A percentile compares a stretch with the other conserved stretches of the same genome.
Conservation (phyloP, 2,329 filamentous ascomycete species). For the Arthrobotrys musiformis region DNA sequence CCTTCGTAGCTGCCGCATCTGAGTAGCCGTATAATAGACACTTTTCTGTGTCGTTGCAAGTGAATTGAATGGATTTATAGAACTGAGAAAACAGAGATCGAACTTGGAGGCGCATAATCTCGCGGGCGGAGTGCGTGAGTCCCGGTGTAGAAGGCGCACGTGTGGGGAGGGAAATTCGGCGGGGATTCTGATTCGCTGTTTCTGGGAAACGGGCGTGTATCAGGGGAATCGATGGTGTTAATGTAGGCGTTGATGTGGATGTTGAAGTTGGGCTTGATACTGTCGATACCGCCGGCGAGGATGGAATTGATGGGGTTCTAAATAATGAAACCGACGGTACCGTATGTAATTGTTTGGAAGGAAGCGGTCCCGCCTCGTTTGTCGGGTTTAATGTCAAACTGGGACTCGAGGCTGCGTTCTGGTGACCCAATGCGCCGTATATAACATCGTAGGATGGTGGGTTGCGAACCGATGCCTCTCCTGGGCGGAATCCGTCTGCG, state of each 20-base stretch:
- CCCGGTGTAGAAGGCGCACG: slow-evolving; percentile 42
- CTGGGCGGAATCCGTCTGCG: slow-evolving; percentile 41
- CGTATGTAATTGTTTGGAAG: slow-evolving; percentile 34
- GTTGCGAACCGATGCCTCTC: slow-evolving; percentile 20
- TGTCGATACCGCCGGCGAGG: slow-evolving; percentile 1
- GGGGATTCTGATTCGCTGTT: slow-evolving; percentile 28
- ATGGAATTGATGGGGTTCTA: slow-evolving; percentile 26
- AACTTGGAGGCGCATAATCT: slow-evolving; percentile 35
- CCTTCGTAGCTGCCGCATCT: slow-evolving; percentile 33
- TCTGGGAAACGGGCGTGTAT: slow-evolving; percentile 45
- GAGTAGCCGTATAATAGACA: slow-evolving; percentile 48
- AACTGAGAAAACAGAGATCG: slow-evolving; percentile 45
- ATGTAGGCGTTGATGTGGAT: not conserved
- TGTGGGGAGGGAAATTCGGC: slow-evolving; percentile 33
- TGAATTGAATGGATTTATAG: slow-evolving; percentile 48
- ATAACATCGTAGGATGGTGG: slow-evolving; percentile 48
- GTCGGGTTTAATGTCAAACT: not conserved
- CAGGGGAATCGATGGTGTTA: slow-evolving; percentile 15
- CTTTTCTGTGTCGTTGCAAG: slow-evolving; percentile 49
- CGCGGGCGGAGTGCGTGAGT: slow-evolving; percentile 33
- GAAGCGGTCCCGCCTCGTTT: slow-evolving; percentile 26
- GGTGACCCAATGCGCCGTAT: slow-evolving; percentile 31
- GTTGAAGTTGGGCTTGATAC: not conserved
- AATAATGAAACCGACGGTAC: slow-evolving; percentile 48
- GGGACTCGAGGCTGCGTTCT: not conserved